A percentile compares a stretch with the other conserved stretches of the same genome.
These are phyloP conservation scores for Arabidopsis lyrata DNA, from an alignment of 441 rosid species.

Conservation along the genomic window DNA sequence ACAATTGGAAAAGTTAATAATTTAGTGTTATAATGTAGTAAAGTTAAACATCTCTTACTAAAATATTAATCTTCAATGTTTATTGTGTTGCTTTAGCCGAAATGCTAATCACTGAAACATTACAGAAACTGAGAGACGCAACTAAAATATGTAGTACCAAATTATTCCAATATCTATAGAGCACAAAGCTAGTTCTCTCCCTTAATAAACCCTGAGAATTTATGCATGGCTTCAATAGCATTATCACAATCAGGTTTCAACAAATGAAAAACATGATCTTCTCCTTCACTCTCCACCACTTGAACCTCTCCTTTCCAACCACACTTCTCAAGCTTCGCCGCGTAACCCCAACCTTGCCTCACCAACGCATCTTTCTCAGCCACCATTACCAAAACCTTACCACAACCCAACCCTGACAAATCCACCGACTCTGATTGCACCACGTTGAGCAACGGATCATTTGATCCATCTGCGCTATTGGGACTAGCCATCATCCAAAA, in stretches of 20 bases:
- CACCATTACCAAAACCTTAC: constrained; percentile 51
- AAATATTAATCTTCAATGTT: neutral
- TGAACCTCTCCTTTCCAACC: constrained; percentile 55
- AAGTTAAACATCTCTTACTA: neutral
- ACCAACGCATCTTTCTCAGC: constrained; percentile 58
- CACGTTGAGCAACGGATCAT: constrained; percentile 55
- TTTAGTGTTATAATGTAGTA: neutral
- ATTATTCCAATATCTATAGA: neutral
- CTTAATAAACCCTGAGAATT: constrained; percentile 14
- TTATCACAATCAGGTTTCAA: constrained; percentile 45
- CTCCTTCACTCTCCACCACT: constrained; percentile 52
- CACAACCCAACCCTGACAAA: constrained; percentile 46
- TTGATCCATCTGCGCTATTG: constrained; percentile 37
- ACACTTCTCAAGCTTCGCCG: constrained; percentile 48
- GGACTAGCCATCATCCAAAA: constrained; percentile 51
- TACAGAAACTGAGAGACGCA: constrained; percentile 2
- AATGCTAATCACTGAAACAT: neutral
- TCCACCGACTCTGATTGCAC: constrained; percentile 43
- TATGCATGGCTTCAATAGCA: constrained; percentile 36
- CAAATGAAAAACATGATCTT: constrained; percentile 58
- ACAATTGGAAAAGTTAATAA: neutral
- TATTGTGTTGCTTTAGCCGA: neutral
- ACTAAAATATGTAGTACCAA: neutral
- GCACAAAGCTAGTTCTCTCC: neutral
- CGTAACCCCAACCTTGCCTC: constrained; percentile 54